Evolutionary conservation across 1,284 basidiomycete species (phyloP).

Genomic region (Phaffia rhodozyma): DNA sequence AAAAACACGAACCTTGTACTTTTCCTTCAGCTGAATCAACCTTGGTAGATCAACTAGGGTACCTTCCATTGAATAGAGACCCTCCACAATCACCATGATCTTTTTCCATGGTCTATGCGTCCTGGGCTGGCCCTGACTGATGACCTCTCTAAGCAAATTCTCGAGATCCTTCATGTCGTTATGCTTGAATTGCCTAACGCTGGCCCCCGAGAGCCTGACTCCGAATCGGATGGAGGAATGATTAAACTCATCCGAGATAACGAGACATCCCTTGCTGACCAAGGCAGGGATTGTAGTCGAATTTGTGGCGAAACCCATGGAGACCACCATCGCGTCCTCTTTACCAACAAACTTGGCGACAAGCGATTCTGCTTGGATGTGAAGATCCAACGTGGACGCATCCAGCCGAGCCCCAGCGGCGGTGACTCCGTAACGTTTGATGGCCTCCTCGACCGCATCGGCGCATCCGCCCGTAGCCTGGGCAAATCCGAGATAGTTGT

Average conservation of each 20-base stretch:
- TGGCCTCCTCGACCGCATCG: slow-evolving; percentile 73
- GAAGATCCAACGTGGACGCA: slow-evolving; percentile 73
- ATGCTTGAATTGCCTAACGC: slow-evolving; percentile 91
- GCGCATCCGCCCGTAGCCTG: slow-evolving; percentile 86
- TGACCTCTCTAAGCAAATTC: slow-evolving; percentile 70
- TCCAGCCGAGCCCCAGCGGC: slow-evolving; percentile 68
- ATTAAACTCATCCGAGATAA: slow-evolving; percentile 96
- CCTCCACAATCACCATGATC: slow-evolving; percentile 89
- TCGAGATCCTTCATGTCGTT: slow-evolving; percentile 85
- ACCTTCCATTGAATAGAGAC: slow-evolving; percentile 97
- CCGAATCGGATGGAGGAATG: slow-evolving; percentile 93
- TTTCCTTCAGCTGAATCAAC: slow-evolving; percentile 77
- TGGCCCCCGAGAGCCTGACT: slow-evolving; percentile 75
- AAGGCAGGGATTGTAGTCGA: slow-evolving; percentile 89
- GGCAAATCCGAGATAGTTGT: slow-evolving; percentile 99
- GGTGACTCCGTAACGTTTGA: slow-evolving; percentile 67
- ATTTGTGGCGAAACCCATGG: slow-evolving; percentile 98
- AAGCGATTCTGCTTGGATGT: slow-evolving; percentile 68
- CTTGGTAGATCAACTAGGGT: slow-evolving; percentile 74
- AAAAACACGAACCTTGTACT: slow-evolving; percentile 66
- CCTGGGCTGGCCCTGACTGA: slow-evolving; percentile 93
- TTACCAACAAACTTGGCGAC: slow-evolving; percentile 80
- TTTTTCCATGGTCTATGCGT: slow-evolving; percentile 99
- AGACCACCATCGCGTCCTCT: slow-evolving; percentile 79
- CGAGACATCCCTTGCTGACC: slow-evolving; percentile 78